Percentiles rank a stretch among this genome's conserved stretches.
Evolutionary conservation across 2,329 filamentous ascomycete genomes (phyloP).

Genomic region (Blastomyces gilchristii): DNA sequence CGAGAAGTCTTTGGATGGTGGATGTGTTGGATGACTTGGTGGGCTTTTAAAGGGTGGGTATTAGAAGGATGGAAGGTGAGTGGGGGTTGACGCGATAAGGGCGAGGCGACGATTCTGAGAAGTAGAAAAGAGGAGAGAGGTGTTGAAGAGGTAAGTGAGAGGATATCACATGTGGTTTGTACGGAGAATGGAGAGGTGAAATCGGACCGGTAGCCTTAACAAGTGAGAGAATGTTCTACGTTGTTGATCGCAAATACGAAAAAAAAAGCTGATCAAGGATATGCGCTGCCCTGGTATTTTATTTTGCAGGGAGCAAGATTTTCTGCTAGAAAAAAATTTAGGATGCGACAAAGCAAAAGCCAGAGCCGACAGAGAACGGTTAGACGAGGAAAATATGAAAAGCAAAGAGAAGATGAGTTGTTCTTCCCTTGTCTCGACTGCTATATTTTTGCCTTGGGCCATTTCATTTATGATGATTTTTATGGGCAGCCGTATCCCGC

Average conservation of each 20-base stretch:
- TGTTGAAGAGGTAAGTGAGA: neutral
- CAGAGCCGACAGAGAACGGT: neutral
- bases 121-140: neutral
- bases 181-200: neutral
- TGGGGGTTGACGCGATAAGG: neutral
- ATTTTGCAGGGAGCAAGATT: neutral
- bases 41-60: too few relatives aligned
- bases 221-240: neutral
- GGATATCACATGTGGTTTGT: neutral
- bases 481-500: neutral
- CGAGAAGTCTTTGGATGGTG: slow-evolving; percentile 1
- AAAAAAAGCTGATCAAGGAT: neutral
- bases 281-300: neutral
- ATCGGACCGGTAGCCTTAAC: neutral
- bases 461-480: neutral
- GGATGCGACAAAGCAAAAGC: neutral
- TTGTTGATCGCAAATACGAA: neutral
- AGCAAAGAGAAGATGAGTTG: neutral
- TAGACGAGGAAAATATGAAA: neutral
- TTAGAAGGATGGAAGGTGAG: neutral
- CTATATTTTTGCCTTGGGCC: neutral
- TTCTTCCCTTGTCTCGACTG: neutral
- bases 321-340: neutral
- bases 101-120: neutral
- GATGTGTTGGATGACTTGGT: neutral